A percentile compares a stretch with the other conserved stretches of the same genome.
Conservation (phyloP, 192 early-diverging fungal species). For the Rhizophlyctis rosea region DNA sequence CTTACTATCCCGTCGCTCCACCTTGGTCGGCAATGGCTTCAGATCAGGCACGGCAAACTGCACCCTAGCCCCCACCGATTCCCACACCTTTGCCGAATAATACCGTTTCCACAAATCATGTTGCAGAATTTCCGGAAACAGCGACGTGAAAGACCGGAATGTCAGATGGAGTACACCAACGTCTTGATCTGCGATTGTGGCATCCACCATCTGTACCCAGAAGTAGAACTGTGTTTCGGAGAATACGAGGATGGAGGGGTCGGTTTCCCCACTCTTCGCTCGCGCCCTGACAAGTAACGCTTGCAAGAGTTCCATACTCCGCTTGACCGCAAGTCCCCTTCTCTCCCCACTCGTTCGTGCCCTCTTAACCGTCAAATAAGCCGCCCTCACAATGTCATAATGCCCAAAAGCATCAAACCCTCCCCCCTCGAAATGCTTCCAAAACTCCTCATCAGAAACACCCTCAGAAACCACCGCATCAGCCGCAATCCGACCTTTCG, state of each 20-base stretch:
- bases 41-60: not conserved
- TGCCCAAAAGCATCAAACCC: not conserved
- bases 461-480: not conserved
- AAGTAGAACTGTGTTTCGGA: constrained; percentile 2
- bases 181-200: not conserved
- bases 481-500: not conserved
- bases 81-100: constrained; percentile 6
- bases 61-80: not conserved
- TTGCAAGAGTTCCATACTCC: not conserved
- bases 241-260: not conserved
- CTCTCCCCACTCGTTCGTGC: not conserved
- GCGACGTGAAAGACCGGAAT: not conserved
- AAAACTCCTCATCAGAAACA: not conserved
- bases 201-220: constrained; percentile 10
- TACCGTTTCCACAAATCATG: not conserved
- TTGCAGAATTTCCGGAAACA: not conserved
- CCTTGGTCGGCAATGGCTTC: constrained; percentile 1
- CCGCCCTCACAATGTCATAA: not conserved
- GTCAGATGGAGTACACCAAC: not conserved
- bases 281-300: not conserved
- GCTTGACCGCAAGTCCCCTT: not conserved
- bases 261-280: not conserved
- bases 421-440: not conserved
- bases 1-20: not conserved
- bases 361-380: not conserved